Percentiles rank a stretch among this genome's conserved stretches.
Evolutionary conservation across 2,329 filamentous ascomycete species (phyloP).

Genomic region (Xylaria arbuscula): DNA sequence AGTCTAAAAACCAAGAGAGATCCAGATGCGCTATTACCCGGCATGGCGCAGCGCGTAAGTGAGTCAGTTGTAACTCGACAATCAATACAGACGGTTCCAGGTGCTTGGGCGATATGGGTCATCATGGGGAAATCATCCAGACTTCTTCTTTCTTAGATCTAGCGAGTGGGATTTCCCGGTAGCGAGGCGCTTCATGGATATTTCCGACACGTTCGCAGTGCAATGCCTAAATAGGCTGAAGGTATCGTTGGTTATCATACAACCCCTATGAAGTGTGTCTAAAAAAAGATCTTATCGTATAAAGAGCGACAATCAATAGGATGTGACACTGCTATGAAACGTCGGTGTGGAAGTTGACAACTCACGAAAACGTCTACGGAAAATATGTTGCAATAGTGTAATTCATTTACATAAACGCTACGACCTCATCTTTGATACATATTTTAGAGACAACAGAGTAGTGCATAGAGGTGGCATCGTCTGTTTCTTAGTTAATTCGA

Average conservation of each 20-base stretch:
- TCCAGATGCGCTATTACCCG: slow-evolving; percentile 28
- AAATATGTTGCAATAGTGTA: not conserved
- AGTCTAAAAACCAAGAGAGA: not conserved
- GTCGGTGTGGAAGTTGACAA: not conserved
- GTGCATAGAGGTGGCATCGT: too few relatives aligned
- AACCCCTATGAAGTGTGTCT: not conserved
- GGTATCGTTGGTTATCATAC: not conserved
- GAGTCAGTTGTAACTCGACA: not conserved
- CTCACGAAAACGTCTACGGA: not conserved
- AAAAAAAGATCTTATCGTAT: slow-evolving; percentile 10
- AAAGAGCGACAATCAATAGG: not conserved
- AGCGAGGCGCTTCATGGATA: slow-evolving; percentile 18
- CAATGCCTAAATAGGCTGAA: slow-evolving; percentile 32
- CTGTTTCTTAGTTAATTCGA: too few relatives aligned
- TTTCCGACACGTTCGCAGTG: not conserved
- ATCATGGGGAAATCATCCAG: slow-evolving; percentile 1
- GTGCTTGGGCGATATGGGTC: slow-evolving; percentile 22
- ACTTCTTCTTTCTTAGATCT: not conserved
- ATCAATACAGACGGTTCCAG: slow-evolving; percentile 9
- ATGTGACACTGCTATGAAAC: slow-evolving; percentile 14
- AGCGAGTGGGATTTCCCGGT: not conserved
- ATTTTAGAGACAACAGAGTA: too few relatives aligned
- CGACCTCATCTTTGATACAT: too few relatives aligned
- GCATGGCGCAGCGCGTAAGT: slow-evolving; percentile 17
- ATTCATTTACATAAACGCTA: too few relatives aligned